Base-by-base conservation (phyloP, 228 moss, liverwort and hornwort genomes). In the Sphagnum fallax region DNA sequence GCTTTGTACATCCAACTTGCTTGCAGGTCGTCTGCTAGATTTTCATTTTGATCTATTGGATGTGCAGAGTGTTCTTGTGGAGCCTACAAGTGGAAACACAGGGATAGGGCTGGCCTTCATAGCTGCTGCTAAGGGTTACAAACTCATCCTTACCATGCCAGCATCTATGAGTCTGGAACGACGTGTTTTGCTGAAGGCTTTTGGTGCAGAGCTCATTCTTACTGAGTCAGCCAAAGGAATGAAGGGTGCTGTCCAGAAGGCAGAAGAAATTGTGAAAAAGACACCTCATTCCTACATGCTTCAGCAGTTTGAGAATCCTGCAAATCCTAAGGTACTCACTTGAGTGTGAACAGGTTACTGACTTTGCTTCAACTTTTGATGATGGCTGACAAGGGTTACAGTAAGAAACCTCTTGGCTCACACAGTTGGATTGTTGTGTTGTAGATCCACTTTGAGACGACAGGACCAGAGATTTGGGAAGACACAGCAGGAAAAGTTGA, bases 161-260 rank as follows among this genome's bases (percentile, higher is more conserved):
- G 93, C 97, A 5, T 98, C 97, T 4, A 98, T 98, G 97, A 98
- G 97, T 90, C 67, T 98, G 79, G 97, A 98, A 76, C 80, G 97
- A 71, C 90, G 97, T 51, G 93, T 98, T 69, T 74, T 98, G 73
- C 81, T 98, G 52, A 90, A 82, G 91, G 97, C 97, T 52, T 98
- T 98, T 60, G 97, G 97, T 69, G 97, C 97, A 57, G 93, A 98
- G 78, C 85, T 98, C 55, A 84, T 87, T 51, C 85, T 98, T 52
- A 98, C 97, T 50, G 93, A 98, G 52, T 90, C 97, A 51, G 97
- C 90, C 5, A 98, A 93, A 82, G 97, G 97, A 73, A 98, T 98
- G 97, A 98, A 93, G 75, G 97, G 93, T 53, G 97, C 97, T 73
- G 97, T 98, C 11, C 91, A 93, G 58, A 98, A 98, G 82, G 97